Evolutionary conservation across 768 basidiomycete genomes (phyloP), one percentile per base, ranked within the genome.

Genomic region (Roridomyces roridus): DNA sequence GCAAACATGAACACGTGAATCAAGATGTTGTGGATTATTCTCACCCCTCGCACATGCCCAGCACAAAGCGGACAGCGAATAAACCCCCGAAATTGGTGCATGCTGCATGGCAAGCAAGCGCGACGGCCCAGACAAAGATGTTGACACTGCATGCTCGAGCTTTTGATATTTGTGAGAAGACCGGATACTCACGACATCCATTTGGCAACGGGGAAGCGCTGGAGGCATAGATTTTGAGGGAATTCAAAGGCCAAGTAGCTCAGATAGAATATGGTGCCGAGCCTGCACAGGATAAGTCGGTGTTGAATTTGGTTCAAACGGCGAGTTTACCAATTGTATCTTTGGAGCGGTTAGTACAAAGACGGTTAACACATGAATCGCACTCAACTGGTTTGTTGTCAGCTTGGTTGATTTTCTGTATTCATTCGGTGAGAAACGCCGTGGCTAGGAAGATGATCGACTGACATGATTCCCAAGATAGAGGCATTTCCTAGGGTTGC

Each of bases 181-280:
- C n/a, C n/a, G n/a, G n/a, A n/a, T n/a, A n/a, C n/a, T n/a, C n/a
- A n/a, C n/a, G n/a, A n/a, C 84, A 92, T 91, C 90, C 90, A 91
- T 75, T 90, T 91, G 43, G 85, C 90, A 40, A 92, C 86, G 5
- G 88, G 89, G 49, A 89, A 82, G 49, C 79, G 81, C 64, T 92
- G 90, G 20, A 92, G 77, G 29, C 29, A 6, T 31, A 14, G 29
- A 31, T 89, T 89, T 66, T 89, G 89, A 1, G 89, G 89, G 60
- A 86, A 88, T 64, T 18, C 46, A 17, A 60, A 61, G 28, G n/a
- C 18, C 23, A 41, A 20, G 10, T 28, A 17, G 23, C 11, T 15
- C 20, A 28, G 18, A 8, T 31, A 39, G 26, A 40, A 40, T 6
- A 10, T 26, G 25, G 20, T 37, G n/a, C n/a, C n/a, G n/a, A n/a